Conservation (phyloP, 2,329 filamentous ascomycete genomes). For the Pseudonectria foliicola region DNA sequence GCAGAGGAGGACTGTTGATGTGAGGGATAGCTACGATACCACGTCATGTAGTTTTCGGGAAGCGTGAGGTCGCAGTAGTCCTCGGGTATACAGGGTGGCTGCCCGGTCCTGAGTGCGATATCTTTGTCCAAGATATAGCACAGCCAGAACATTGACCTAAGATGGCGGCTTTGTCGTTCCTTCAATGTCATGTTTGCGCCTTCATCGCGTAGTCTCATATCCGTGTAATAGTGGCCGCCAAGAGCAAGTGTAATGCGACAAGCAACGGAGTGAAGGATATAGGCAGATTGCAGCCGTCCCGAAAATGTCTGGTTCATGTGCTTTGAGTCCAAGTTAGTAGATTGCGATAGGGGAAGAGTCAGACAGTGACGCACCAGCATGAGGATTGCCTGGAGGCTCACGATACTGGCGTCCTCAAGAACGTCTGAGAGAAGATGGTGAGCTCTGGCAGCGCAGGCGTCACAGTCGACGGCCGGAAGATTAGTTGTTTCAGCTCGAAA, state of each 20-base stretch:
- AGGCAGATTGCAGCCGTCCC: conserved; percentile 39
- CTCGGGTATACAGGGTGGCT: conserved; percentile 43
- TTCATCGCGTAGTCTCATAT: conserved; percentile 2
- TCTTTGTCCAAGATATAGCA: conserved; percentile 50
- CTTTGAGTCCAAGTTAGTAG: conserved; percentile 15
- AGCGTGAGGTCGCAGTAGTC: conserved; percentile 25
- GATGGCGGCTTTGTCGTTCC: conserved; percentile 25
- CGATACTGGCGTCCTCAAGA: conserved; percentile 35
- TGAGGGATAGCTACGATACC: conserved; percentile 11
- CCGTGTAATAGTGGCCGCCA: conserved; percentile 33
- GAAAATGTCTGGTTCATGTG: conserved; percentile 35
- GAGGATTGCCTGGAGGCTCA: conserved; percentile 36
- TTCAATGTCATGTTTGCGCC: conserved; percentile 8
- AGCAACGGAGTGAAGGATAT: conserved; percentile 37
- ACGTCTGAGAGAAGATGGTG: conserved; percentile 35
- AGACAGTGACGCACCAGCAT: conserved; percentile 37
- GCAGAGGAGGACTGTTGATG: conserved; percentile 1
- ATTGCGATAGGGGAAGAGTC: not conserved
- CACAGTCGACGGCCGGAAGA: conserved; percentile 28
- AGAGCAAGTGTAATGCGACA: conserved; percentile 43
- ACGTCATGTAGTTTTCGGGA: conserved; percentile 19
- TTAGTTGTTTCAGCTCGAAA: conserved; percentile 10
- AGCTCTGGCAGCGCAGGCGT: conserved; percentile 33
- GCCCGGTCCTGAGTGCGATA: conserved; percentile 44
- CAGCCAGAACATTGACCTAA: conserved; percentile 45